Evolutionary conservation across 768 basidiomycete species (phyloP).

Genomic region (Rhodotorula taiwanensis): DNA sequence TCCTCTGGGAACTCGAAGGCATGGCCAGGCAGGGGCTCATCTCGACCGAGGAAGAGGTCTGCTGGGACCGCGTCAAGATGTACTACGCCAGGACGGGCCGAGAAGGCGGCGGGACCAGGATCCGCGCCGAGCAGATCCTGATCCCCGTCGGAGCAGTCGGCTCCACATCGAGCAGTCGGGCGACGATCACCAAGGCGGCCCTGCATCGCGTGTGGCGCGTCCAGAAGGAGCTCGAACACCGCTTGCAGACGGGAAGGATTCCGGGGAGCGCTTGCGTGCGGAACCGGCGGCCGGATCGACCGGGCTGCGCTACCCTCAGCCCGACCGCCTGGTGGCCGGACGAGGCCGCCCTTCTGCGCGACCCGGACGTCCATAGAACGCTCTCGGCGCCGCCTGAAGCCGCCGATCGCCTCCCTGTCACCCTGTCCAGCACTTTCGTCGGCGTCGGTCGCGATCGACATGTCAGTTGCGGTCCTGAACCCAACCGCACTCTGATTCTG

Average conservation of each 20-base stretch:
- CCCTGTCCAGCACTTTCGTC: not conserved
- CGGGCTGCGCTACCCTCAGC: constrained; percentile 39
- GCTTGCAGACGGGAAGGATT: constrained; percentile 40
- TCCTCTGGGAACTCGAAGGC: constrained; percentile 51
- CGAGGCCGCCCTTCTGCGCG: not conserved
- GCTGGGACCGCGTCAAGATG: constrained; percentile 54
- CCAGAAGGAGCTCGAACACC: constrained; percentile 55
- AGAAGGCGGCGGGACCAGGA: constrained; percentile 61
- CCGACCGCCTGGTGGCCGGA: not conserved
- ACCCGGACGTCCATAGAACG: not conserved
- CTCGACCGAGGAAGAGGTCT: constrained; percentile 60
- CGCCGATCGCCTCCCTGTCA: not conserved
- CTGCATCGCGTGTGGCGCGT: constrained; percentile 61
- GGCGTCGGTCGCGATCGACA: constrained; percentile 28
- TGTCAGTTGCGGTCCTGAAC: not conserved
- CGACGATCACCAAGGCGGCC: constrained; percentile 58
- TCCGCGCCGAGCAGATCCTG: constrained; percentile 71
- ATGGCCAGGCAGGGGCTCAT: constrained; percentile 58
- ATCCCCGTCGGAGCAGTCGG: constrained; percentile 55
- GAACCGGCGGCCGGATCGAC: constrained; percentile 49
- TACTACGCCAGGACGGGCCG: constrained; percentile 66
- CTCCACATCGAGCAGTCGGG: constrained; percentile 35
- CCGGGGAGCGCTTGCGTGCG: constrained; percentile 45
- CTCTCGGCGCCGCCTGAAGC: not conserved
- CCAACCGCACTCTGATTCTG: not conserved